Conservation (phyloP, 116 monocot species). For the Papilionanthe hybrid region DNA sequence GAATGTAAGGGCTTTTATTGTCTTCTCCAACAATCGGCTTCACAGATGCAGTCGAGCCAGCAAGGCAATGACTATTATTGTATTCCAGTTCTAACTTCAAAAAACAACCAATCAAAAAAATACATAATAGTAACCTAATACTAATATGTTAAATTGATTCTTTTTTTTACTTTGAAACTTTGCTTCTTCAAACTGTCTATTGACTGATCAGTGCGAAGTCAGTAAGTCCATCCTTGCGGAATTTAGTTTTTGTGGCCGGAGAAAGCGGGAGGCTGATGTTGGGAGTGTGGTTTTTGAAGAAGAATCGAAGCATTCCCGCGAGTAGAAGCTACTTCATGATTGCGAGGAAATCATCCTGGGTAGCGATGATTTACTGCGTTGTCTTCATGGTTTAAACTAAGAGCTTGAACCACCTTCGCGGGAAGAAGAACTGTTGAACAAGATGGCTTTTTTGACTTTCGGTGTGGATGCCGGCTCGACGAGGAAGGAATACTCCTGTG, state of each 20-base stretch:
- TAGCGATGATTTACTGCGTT: neutral
- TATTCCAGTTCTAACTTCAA: neutral
- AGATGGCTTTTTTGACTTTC: neutral
- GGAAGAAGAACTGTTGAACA: conserved; percentile 8
- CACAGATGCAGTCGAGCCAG: neutral
- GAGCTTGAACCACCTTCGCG: neutral
- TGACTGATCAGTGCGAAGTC: neutral
- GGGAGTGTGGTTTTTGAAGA: neutral
- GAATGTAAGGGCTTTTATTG: neutral
- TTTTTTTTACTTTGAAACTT: neutral
- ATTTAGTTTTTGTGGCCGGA: neutral
- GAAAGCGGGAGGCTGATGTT: neutral
- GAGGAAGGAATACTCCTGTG: conserved; percentile 11
- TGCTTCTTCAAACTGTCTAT: neutral
- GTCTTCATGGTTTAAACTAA: neutral
- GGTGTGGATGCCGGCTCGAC: neutral
- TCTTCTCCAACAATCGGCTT: neutral
- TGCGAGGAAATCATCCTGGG: neutral
- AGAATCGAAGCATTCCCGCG: neutral
- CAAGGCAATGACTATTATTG: neutral
- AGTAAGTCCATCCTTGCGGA: conserved; percentile 7
- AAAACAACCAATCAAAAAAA: conserved; percentile 2
- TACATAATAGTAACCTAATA: neutral
- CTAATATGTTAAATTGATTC: neutral
- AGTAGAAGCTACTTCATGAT: neutral